phyloP scores from a whole-genome alignment of 2,329 filamentous ascomycete genomes.

The Monosporascus sp. region DNA sequence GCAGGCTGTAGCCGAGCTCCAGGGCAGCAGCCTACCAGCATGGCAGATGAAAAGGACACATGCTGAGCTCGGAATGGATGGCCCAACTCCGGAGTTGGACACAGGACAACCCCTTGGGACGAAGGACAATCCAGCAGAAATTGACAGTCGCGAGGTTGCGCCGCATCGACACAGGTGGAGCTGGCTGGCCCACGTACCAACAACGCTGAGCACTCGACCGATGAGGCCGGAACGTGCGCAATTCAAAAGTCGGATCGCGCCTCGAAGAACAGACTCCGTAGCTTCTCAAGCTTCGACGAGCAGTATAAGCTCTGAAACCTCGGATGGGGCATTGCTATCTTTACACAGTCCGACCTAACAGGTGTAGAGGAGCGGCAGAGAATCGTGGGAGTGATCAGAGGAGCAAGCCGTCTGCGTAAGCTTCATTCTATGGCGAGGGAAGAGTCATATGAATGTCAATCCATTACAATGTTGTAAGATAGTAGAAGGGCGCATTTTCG shows the following conservation, averaged over 20 bases:
- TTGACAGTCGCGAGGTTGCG: constrained; percentile 3
- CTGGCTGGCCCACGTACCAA: constrained; percentile 18
- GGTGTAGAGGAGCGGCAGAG: background rate
- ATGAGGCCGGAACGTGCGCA: constrained; percentile 1
- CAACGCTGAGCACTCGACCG: constrained; percentile 10
- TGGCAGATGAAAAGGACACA: constrained; percentile 5
- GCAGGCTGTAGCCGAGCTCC: background rate
- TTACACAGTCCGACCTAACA: background rate
- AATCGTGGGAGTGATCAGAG: background rate
- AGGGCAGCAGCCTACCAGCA: background rate
- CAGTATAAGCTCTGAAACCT: background rate
- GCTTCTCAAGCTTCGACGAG: background rate
- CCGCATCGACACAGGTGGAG: constrained; percentile 10
- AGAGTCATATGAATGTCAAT: no score
- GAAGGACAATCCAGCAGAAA: constrained; percentile 22
- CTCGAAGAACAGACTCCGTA: background rate
- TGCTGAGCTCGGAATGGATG: constrained; percentile 21
- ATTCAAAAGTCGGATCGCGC: background rate
- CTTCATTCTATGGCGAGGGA: no score
- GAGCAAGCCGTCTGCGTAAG: background rate
- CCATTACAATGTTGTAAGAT: no score
- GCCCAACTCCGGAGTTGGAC: constrained; percentile 18
- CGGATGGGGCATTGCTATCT: background rate
- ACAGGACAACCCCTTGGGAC: constrained; percentile 13
- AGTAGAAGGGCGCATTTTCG: no score